Evolutionary conservation across 805 yeast genomes (phyloP), one percentile per base, ranked within the genome.

Genomic region (Jamesozyma spencerorum): DNA sequence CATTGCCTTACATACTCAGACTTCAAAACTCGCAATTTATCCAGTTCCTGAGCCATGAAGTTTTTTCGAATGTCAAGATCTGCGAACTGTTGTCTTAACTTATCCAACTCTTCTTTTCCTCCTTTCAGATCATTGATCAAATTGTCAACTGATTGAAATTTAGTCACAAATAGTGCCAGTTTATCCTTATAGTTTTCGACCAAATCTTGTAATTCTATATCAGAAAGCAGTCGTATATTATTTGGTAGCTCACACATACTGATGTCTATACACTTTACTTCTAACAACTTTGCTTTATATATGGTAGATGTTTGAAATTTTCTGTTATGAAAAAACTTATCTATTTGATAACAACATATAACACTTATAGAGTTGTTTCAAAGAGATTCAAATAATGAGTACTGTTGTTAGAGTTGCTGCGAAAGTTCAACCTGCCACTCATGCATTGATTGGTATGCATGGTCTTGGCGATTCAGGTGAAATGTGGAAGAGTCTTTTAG

Each of bases 391-490:
- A 22, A 22, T 7, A 10, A 22, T 22, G 26, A 22, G 26, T 22
- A 7, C 26, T 22, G 32, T 17, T 0, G 50, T 66, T 3, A 58
- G 60, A 42, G 43, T 61, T 11, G 54, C 63, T 5, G 50, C 69
- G 7, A 53, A 48, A 20, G 39, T 47, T 0, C 54, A 55, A 33
- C 62, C 65, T 1, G 73, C 79, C 5, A 66, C 77, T 1, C 81
- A 85, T 1, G 77, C 87, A 1, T 65, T 87, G 27, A 82, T 88
- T 18, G 71, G 88, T 44, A 57, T 85, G 40, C 97, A 92, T 58
- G 97, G 98, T 0, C 68, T 90, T 14, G 98, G 98, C 8, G 97
- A 90, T 59, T 61, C 85, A 0, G 97, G 95, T 4, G 69, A 71
- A 14, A 97, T 97, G 1, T 90, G 96, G 96, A 68, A 75, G 34